Evolutionary conservation across 306 rosid genomes (phyloP), one percentile per base, ranked within the genome.

Genomic region (Casuarina glauca): DNA sequence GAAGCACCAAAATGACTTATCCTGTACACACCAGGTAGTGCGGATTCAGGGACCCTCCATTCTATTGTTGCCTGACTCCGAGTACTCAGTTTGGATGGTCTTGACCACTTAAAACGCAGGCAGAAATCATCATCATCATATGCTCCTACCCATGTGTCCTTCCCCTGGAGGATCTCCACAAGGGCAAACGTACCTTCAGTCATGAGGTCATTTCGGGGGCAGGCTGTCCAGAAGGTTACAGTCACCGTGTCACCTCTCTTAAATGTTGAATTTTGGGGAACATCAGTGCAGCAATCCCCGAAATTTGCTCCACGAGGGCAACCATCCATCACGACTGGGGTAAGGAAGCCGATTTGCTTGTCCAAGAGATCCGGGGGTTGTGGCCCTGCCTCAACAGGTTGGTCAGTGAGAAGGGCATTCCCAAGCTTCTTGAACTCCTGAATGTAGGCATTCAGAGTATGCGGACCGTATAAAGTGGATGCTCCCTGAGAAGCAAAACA

Each of bases 351-450:
- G 82, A 94, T 87, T 79, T 94, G 98, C 83, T 76, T 86, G 6
- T 76, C 48, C 15, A 94, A 79, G 66, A 92, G 96, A 87, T 92
- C 88, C 35, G 98, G 98, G 36, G 97, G 98, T 43, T 72, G 96
- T 48, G 96, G 94, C 70, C 97, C 98, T 1, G 89, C 19, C 69
- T 86, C 88, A 19, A 92, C 87, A 0, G 79, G 53, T 73, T 80
- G 60, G 66, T 78, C 69, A 3, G 68, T 73, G 44, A 80, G 43
- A 39, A 94, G 90, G 58, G 95, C 89, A 41, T 48, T 73, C 9
- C 97, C 97, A 39, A 94, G 98, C 87, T 90, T 94, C 85, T 86
- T 82, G 79, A 94, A 94, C 87, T 94, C 98, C 44, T 94, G 97
- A 82, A 92, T 90, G 80, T 94, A 94, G 78, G 93, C 97, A 71